These are phyloP conservation scores for Entomortierella beljakovae DNA, from an alignment of 192 early-diverging fungal species.

Conservation along the genomic window DNA sequence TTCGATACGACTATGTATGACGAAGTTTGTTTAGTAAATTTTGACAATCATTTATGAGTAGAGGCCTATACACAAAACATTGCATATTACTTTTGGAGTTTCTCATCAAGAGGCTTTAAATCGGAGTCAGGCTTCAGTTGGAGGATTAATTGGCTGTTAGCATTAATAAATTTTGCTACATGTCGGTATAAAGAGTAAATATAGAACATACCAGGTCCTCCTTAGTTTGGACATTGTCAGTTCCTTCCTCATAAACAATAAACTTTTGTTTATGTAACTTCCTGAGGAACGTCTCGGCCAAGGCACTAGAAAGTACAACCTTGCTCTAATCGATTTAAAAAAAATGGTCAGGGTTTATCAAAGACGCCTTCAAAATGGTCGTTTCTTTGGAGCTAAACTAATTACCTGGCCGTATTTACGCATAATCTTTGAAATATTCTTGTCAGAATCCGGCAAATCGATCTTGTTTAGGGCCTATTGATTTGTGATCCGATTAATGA, in stretches of 20 bases:
- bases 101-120: slow-evolving; percentile 68
- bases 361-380: too few species aligned
- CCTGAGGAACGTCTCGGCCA: slow-evolving; percentile 73
- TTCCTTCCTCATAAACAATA: slow-evolving; percentile 65
- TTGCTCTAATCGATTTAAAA: slow-evolving; percentile 57
- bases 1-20: slow-evolving; percentile 57
- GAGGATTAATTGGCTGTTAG: too few species aligned
- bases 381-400: too few species aligned
- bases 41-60: too few species aligned
- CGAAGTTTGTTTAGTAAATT: not conserved
- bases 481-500: too few species aligned
- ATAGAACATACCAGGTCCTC: slow-evolving; percentile 55
- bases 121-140: slow-evolving; percentile 62
- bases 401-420: slow-evolving; percentile 74
- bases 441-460: slow-evolving; percentile 84
- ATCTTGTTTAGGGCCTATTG: slow-evolving; percentile 84
- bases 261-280: slow-evolving; percentile 69
- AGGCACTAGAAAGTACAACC: slow-evolving; percentile 72
- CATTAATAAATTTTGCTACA: too few species aligned
- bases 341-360: too few species aligned
- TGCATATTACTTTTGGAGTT: slow-evolving; percentile 47
- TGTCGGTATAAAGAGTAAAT: too few species aligned
- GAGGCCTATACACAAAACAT: not conserved
- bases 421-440: slow-evolving; percentile 83
- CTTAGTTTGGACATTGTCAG: slow-evolving; percentile 64